Conservation (phyloP, 495 filamentous ascomycete genomes). For the Entonaema liquescens region DNA sequence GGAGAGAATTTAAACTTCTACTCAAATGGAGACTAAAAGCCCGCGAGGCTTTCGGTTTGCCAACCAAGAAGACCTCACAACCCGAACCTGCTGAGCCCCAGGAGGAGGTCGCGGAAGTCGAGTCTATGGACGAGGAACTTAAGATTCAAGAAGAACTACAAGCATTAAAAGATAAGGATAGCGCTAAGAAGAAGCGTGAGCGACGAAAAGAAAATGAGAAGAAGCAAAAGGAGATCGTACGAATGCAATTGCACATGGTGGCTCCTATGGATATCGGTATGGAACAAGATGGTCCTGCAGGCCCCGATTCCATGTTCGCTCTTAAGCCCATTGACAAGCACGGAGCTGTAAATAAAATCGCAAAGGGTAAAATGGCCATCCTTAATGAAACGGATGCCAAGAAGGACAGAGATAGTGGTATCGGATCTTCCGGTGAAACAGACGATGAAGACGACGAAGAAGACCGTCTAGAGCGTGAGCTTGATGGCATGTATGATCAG, state of each 20-base stretch:
- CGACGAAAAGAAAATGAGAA: constrained; percentile 85
- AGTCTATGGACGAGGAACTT: constrained; percentile 92
- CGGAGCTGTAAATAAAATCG: constrained; percentile 72
- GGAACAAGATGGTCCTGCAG: constrained; percentile 82
- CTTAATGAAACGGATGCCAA: constrained; percentile 62
- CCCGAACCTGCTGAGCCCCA: constrained; percentile 58
- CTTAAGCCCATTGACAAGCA: constrained; percentile 81
- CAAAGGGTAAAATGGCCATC: constrained; percentile 78
- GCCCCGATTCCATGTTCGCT: constrained; percentile 82
- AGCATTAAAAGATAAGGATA: constrained; percentile 78
- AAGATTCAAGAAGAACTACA: constrained; percentile 87
- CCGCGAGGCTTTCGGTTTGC: constrained; percentile 89
- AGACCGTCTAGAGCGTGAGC: constrained; percentile 80
- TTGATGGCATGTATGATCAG: constrained; percentile 85
- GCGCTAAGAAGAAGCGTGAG: constrained; percentile 77
- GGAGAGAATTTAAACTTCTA: constrained; percentile 94
- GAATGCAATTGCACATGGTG: constrained; percentile 97
- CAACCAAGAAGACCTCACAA: constrained; percentile 72
- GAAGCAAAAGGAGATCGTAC: constrained; percentile 87
- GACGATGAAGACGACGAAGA: constrained; percentile 79
- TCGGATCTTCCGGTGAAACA: constrained; percentile 61
- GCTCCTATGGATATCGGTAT: constrained; percentile 95
- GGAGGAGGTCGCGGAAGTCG: constrained; percentile 83
- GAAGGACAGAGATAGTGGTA: constrained; percentile 68
- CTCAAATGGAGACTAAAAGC: constrained; percentile 91